phyloP scores from a whole-genome alignment of 306 rosid species.

The Corylus americana region DNA sequence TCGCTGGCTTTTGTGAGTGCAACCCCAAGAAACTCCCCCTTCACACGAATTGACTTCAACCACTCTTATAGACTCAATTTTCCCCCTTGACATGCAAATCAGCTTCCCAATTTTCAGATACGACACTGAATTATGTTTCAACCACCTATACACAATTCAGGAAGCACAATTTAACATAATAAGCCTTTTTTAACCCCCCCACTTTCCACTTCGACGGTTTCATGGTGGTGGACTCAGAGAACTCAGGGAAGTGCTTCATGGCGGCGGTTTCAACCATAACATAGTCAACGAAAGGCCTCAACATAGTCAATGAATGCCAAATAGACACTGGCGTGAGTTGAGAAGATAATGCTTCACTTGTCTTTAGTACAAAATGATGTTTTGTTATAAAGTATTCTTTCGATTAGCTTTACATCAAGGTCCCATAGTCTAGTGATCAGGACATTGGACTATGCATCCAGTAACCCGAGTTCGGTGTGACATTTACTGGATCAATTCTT shows the following conservation, averaged over 20 bases:
- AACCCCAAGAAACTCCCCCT: constrained; percentile 69
- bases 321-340: not conserved
- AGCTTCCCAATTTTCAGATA: constrained; percentile 89
- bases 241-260: constrained; percentile 66
- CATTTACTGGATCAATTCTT: too few relatives aligned
- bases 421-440: too few relatives aligned
- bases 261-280: constrained; percentile 85
- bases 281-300: constrained; percentile 63
- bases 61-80: constrained; percentile 66
- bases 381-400: too few relatives aligned
- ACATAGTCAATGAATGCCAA: not conserved
- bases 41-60: constrained; percentile 71
- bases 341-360: not conserved
- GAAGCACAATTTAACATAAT: constrained; percentile 22
- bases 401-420: too few relatives aligned
- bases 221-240: constrained; percentile 39
- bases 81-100: constrained; percentile 74
- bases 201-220: not conserved
- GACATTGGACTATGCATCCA: too few relatives aligned
- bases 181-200: constrained; percentile 20
- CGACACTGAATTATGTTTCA: constrained; percentile 83
- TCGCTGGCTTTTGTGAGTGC: constrained; percentile 67
- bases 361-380: too few relatives aligned
- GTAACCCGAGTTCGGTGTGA: too few relatives aligned
- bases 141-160: constrained; percentile 60